Conservation (phyloP, 306 rosid species). For the Citrullus colocynthis region DNA sequence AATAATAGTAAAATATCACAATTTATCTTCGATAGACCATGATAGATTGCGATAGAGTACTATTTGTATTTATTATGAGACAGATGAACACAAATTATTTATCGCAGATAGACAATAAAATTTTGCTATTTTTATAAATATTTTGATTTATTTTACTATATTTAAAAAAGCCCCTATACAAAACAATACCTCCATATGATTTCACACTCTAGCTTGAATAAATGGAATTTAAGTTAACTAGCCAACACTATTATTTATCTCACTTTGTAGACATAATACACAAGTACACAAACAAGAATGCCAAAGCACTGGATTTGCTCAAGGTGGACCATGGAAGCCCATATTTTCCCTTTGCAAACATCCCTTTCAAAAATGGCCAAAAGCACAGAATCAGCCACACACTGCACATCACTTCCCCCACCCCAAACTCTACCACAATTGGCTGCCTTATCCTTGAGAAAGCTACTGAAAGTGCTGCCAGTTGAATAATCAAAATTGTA, state of each 20-base stretch:
- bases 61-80: too few relatives aligned
- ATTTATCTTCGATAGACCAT: too few relatives aligned
- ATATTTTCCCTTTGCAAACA: conserved; percentile 37
- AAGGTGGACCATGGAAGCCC: conserved; percentile 45
- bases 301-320: conserved; percentile 21
- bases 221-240: too few relatives aligned
- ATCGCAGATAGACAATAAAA: too few relatives aligned
- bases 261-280: conserved; percentile 8
- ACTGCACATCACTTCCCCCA: conserved; percentile 32
- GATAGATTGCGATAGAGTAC: too few relatives aligned
- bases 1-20: too few relatives aligned
- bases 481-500: conserved; percentile 39
- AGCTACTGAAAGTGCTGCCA: conserved; percentile 19
- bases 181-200: too few relatives aligned
- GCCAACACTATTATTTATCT: background rate
- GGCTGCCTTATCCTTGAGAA: conserved; percentile 12
- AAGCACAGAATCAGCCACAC: conserved; percentile 32
- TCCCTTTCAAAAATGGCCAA: conserved; percentile 44
- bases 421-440: conserved; percentile 13
- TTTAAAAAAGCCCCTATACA: too few relatives aligned
- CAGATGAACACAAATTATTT: too few relatives aligned
- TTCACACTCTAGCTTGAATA: background rate
- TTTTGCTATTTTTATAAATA: too few relatives aligned
- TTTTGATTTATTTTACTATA: too few relatives aligned
- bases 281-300: conserved; percentile 23